phyloP scores from a whole-genome alignment of 108 stramenopile species.

The Cyclotella sp. region DNA sequence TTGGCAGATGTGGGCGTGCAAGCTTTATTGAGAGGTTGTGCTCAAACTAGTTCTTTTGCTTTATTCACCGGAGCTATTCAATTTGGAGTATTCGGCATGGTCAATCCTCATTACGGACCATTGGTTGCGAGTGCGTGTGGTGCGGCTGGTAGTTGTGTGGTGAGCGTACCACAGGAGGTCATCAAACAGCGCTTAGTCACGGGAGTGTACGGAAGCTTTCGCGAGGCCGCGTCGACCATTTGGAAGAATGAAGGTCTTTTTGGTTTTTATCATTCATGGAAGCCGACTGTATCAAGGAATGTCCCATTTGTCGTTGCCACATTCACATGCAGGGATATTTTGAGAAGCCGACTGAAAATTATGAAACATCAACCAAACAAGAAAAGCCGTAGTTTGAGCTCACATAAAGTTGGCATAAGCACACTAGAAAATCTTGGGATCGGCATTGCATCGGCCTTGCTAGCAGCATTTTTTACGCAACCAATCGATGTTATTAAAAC shows the following conservation, averaged over 20 bases:
- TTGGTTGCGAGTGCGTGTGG: constrained; percentile 55
- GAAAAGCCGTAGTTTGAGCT: background rate
- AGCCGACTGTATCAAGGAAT: constrained; percentile 69
- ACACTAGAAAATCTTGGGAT: constrained; percentile 51
- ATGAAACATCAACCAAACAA: constrained; percentile 1
- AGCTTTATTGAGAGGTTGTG: constrained; percentile 59
- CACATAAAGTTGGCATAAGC: constrained; percentile 9
- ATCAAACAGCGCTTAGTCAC: constrained; percentile 77
- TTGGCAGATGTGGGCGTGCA: constrained; percentile 58
- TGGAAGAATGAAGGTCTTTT: constrained; percentile 55
- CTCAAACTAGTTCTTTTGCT: constrained; percentile 68
- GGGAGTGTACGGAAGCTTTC: constrained; percentile 67
- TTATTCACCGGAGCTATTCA: constrained; percentile 67
- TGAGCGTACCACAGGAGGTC: constrained; percentile 74
- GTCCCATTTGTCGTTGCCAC: constrained; percentile 73
- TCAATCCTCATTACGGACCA: constrained; percentile 39
- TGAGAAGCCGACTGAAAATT: constrained; percentile 24
- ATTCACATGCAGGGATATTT: constrained; percentile 59
- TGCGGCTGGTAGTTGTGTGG: constrained; percentile 64
- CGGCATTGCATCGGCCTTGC: constrained; percentile 60
- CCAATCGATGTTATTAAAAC: constrained; percentile 80
- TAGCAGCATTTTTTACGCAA: constrained; percentile 59
- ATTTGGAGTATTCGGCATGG: constrained; percentile 61
- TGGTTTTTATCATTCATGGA: constrained; percentile 73
- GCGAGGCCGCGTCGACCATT: constrained; percentile 58